These are phyloP conservation scores for Pholiota molesta DNA, from an alignment of 768 basidiomycete species.

Conservation along the genomic window DNA sequence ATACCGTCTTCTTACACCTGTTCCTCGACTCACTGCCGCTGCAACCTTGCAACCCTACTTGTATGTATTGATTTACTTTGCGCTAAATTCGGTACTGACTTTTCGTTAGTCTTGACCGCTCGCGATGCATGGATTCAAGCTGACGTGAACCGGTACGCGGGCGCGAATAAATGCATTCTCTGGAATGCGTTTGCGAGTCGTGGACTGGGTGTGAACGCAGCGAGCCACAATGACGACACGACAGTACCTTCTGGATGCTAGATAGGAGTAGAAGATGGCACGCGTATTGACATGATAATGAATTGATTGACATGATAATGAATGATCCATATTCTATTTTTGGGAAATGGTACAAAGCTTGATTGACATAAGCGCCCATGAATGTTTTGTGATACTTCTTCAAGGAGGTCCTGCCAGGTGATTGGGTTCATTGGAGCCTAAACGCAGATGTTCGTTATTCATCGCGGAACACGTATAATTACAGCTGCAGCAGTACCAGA, in stretches of 20 bases:
- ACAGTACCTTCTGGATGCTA: constrained; percentile 22
- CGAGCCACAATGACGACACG: constrained; percentile 17
- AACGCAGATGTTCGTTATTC: too few relatives aligned
- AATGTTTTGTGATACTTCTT: too few relatives aligned
- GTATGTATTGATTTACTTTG: constrained; percentile 29
- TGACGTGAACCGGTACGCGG: constrained; percentile 37
- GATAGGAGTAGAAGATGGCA: background rate
- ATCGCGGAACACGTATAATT: too few relatives aligned
- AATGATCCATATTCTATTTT: too few relatives aligned
- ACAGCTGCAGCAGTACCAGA: too few relatives aligned
- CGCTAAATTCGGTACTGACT: background rate
- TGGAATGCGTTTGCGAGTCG: constrained; percentile 45
- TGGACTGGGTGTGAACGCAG: constrained; percentile 35
- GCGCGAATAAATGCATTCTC: constrained; percentile 37
- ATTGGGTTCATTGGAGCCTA: too few relatives aligned
- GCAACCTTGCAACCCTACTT: constrained; percentile 54
- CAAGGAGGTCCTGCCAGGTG: too few relatives aligned
- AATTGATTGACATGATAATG: too few relatives aligned
- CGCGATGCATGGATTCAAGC: constrained; percentile 46
- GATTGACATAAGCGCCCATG: too few relatives aligned
- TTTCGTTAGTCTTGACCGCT: constrained; percentile 37
- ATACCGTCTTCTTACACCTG: constrained; percentile 52
- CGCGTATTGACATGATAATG: too few relatives aligned
- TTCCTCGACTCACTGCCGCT: constrained; percentile 53
- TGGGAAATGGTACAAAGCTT: too few relatives aligned